A percentile compares a stretch with the other conserved stretches of the same genome.
phyloP scores from a whole-genome alignment of 2,329 filamentous ascomycete species.

The Sclerotinia nivalis region DNA sequence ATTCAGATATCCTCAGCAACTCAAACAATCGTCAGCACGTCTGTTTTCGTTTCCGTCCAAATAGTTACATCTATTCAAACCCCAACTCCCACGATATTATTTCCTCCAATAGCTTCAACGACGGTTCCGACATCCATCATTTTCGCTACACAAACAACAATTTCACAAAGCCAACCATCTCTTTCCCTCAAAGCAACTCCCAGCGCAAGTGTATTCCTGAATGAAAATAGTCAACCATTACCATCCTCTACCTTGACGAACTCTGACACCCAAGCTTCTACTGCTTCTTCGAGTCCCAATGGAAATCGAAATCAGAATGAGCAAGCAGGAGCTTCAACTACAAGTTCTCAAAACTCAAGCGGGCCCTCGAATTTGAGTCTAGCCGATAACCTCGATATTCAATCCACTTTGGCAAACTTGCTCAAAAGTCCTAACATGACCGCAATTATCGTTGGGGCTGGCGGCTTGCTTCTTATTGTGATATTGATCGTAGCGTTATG shows the following conservation, averaged over 20 bases:
- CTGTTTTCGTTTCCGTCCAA: background rate
- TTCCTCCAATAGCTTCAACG: background rate
- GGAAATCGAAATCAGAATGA: background rate
- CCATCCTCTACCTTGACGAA: background rate
- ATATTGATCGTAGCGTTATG: background rate
- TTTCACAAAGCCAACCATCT: background rate
- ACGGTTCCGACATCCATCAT: background rate
- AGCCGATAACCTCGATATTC: background rate
- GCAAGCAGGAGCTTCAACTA: background rate
- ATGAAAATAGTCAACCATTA: background rate
- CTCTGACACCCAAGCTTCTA: background rate
- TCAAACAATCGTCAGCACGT: slow-evolving; percentile 1
- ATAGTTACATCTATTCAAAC: slow-evolving; percentile 1
- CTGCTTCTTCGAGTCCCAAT: background rate
- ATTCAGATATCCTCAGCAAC: background rate
- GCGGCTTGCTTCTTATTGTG: background rate
- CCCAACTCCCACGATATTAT: background rate
- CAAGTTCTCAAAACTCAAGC: background rate
- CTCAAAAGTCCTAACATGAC: background rate
- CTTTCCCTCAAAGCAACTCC: background rate
- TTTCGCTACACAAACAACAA: background rate
- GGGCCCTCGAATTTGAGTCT: background rate
- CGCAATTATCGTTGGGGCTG: background rate
- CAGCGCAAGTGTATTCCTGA: background rate
- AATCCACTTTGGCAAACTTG: background rate